Conservation (phyloP, 1,139 yeast species). For the Pneumocystis wakefieldiae region DNA sequence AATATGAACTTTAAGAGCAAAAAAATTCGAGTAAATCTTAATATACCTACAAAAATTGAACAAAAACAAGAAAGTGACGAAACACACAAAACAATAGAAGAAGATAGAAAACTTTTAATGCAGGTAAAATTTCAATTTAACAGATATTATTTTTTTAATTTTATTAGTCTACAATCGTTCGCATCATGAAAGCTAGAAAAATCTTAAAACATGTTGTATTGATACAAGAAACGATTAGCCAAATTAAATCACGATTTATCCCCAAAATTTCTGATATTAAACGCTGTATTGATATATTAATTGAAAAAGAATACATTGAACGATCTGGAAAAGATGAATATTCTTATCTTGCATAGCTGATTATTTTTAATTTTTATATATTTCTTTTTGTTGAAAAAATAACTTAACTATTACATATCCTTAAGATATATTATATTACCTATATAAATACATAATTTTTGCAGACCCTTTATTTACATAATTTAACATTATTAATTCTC, state of each 20-base stretch:
- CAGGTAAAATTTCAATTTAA: conserved; percentile 24
- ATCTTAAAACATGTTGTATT: conserved; percentile 61
- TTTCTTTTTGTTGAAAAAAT: not conserved
- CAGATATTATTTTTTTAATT: not conserved
- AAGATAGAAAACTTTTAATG: conserved; percentile 70
- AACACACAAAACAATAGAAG: conserved; percentile 70
- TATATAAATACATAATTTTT: too few relatives aligned
- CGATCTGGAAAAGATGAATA: conserved; percentile 59
- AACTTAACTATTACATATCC: not conserved
- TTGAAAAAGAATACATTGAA: conserved; percentile 72
- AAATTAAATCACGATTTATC: conserved; percentile 67
- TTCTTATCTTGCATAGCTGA: conserved; percentile 52
- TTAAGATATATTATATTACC: not conserved
- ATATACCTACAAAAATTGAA: conserved; percentile 68
- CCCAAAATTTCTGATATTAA: conserved; percentile 80
- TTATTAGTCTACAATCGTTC: conserved; percentile 62
- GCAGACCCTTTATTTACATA: too few relatives aligned
- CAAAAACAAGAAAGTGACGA: conserved; percentile 65
- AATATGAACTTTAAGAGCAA: conserved; percentile 75
- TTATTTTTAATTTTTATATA: not conserved
- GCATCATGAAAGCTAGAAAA: conserved; percentile 60
- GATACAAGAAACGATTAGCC: conserved; percentile 79
- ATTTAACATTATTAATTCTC: too few relatives aligned
- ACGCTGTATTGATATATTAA: conserved; percentile 67
- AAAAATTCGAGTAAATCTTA: conserved; percentile 71